Base-by-base conservation (phyloP, 2,329 filamentous ascomycete genomes). In the Tolypocladium endophyticum region DNA sequence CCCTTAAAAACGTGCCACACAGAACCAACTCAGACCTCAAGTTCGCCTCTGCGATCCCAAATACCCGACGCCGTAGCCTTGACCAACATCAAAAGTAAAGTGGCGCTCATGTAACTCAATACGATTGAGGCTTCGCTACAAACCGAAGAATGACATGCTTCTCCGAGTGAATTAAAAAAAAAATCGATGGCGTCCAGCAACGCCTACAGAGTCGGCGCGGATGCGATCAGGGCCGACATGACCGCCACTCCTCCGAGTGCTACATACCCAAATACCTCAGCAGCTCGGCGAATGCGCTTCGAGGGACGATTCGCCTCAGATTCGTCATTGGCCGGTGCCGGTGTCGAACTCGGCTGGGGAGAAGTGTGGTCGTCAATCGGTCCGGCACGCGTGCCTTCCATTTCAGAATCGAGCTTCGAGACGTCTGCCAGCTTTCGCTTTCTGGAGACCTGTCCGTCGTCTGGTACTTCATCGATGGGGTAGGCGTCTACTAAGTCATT, bases 141-240 rank as follows among this genome's bases (percentile, higher is more conserved):
- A 35, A 33, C 3, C 4, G 12, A 52, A n/a, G 35, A 11, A 20
- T 30, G 20, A 23, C 9, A 35, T 14, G 11, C 9, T 35, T 12
- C 30, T 54, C 50, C 50, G 20, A 20, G 30, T 4, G 2, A 4
- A 33, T 8, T 11, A 54, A 36, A 23, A 54, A 35, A 4, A 12
- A 53, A 20, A 9, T 36, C 20, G 50, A 11, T n/a, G n/a, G n/a
- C n/a, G n/a, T n/a, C n/a, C 30, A 33, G 50, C 12, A 35, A 14
- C 28, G n/a, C 5, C 20, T 54, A 54, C 30, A 69, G 60, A 1
- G 59, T 60, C 3, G 73, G 73, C 3, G 73, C 73, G 3, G 73
- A 75, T 25, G 72, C 73, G 57, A 76, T 75, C 41, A 76, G 62
- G 4, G 72, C 73, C 30, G 73, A 72, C 69, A 75, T 71, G 45